These are phyloP conservation scores for Ascodesmis nigricans DNA, from an alignment of 495 filamentous ascomycete species.

Conservation along the genomic window DNA sequence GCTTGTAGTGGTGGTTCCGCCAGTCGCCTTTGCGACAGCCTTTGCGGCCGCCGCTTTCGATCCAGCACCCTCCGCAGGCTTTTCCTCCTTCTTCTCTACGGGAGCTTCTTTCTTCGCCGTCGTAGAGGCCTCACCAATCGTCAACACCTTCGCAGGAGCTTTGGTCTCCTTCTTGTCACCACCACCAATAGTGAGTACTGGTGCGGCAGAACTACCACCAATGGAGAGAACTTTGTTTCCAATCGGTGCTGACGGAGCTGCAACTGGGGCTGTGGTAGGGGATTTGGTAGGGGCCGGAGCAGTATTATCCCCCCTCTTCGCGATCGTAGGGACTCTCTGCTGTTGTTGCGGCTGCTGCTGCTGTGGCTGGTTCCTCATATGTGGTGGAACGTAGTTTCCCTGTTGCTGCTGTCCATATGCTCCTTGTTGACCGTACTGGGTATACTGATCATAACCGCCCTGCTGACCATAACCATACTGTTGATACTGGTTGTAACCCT, in stretches of 20 bases:
- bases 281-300: slow-evolving; percentile 27
- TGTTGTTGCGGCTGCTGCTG: slow-evolving; percentile 25
- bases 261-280: slow-evolving; percentile 22
- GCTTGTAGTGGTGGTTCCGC: too few species aligned
- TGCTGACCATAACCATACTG: slow-evolving; percentile 26
- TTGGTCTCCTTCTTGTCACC: slow-evolving; percentile 19
- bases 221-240: slow-evolving; percentile 44
- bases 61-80: slow-evolving; percentile 35
- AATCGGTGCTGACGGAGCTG: slow-evolving; percentile 26
- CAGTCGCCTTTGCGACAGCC: slow-evolving; percentile 6
- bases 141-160: slow-evolving; percentile 1
- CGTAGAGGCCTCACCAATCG: slow-evolving; percentile 3
- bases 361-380: slow-evolving; percentile 30
- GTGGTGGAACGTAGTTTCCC: slow-evolving; percentile 19
- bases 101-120: slow-evolving; percentile 27
- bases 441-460: slow-evolving; percentile 20
- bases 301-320: too few species aligned
- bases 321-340: slow-evolving; percentile 40
- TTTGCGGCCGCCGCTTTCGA: slow-evolving; percentile 20
- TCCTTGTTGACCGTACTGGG: slow-evolving; percentile 21
- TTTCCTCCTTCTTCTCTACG: slow-evolving; percentile 30
- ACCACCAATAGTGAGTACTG: slow-evolving; percentile 44
- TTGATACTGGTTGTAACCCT: slow-evolving; percentile 29
- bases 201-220: slow-evolving; percentile 31
- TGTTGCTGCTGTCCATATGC: slow-evolving; percentile 22